phyloP scores from a whole-genome alignment of 1,139 yeast species.

The Cylindricascospora bacillispora region DNA sequence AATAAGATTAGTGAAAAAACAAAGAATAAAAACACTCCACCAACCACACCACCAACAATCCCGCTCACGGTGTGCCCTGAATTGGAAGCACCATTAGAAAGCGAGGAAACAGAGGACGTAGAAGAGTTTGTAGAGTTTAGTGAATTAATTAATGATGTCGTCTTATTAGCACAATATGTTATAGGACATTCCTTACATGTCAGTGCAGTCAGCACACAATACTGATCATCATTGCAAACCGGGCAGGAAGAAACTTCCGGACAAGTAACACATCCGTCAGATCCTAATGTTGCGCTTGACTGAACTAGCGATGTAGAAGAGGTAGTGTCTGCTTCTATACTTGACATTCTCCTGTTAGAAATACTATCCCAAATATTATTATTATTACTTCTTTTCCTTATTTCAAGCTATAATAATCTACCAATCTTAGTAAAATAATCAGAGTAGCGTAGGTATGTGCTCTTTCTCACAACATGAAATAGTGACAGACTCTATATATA shows the following conservation, averaged over 20 bases:
- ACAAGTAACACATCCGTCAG: slow-evolving; percentile 39
- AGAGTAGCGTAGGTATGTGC: too few species aligned
- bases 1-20: slow-evolving; percentile 12
- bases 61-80: slow-evolving; percentile 5
- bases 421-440: too few species aligned
- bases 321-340: too few species aligned
- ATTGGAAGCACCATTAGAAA: slow-evolving; percentile 13
- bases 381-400: too few species aligned
- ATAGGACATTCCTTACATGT: slow-evolving; percentile 48
- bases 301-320: too few species aligned
- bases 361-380: too few species aligned
- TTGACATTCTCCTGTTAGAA: too few species aligned
- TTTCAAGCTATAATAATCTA: too few species aligned
- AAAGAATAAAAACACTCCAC: slow-evolving; percentile 36
- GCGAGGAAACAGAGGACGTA: slow-evolving; percentile 1
- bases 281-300: too few species aligned
- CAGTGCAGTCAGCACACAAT: slow-evolving; percentile 39
- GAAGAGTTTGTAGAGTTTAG: slow-evolving; percentile 6
- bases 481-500: too few species aligned
- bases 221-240: slow-evolving; percentile 37
- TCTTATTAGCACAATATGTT: slow-evolving; percentile 35
- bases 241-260: slow-evolving; percentile 36
- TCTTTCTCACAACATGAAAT: too few species aligned
- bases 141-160: slow-evolving; percentile 6
- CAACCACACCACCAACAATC: slow-evolving; percentile 48